A percentile compares a stretch with the other conserved stretches of the same genome.
phyloP scores from a whole-genome alignment of 495 filamentous ascomycete genomes.

The Rhizodiscina lignyota region DNA sequence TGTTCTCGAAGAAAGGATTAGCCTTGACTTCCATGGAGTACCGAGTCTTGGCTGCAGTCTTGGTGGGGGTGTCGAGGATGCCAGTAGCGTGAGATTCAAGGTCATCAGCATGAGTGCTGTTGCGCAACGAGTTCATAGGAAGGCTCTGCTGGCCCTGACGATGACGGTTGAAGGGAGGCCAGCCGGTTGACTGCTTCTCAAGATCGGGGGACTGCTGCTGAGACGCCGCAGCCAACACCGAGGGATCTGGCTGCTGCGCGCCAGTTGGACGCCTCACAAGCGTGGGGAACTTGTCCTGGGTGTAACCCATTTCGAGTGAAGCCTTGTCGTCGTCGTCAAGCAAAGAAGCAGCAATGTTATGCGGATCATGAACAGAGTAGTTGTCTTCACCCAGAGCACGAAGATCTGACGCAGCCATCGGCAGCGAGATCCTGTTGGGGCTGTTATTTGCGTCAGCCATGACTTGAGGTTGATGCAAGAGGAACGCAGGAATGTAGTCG shows the following conservation, averaged over 20 bases:
- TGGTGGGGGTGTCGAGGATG: conserved; percentile 10
- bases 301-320: conserved; percentile 54
- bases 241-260: conserved; percentile 43
- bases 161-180: conserved; percentile 54
- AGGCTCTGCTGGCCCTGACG: conserved; percentile 67
- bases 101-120: conserved; percentile 16
- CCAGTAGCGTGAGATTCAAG: conserved; percentile 9
- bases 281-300: conserved; percentile 72
- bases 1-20: conserved; percentile 9
- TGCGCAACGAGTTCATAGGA: conserved; percentile 37
- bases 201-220: conserved; percentile 55
- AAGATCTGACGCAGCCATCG: no score
- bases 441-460: no score
- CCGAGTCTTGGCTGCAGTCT: conserved; percentile 34
- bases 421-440: no score
- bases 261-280: conserved; percentile 55
- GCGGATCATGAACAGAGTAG: conserved; percentile 30
- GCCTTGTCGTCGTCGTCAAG: conserved; percentile 52
- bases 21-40: conserved; percentile 31
- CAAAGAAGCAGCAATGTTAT: conserved; percentile 34
- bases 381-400: conserved; percentile 73
- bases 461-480: no score
- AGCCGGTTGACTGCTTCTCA: conserved; percentile 29
- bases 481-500: no score
- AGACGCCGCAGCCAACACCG: no score